Evolutionary conservation across 805 yeast genomes (phyloP), one percentile per base, ranked within the genome.

Genomic region (Myxozyma nipponensis): DNA sequence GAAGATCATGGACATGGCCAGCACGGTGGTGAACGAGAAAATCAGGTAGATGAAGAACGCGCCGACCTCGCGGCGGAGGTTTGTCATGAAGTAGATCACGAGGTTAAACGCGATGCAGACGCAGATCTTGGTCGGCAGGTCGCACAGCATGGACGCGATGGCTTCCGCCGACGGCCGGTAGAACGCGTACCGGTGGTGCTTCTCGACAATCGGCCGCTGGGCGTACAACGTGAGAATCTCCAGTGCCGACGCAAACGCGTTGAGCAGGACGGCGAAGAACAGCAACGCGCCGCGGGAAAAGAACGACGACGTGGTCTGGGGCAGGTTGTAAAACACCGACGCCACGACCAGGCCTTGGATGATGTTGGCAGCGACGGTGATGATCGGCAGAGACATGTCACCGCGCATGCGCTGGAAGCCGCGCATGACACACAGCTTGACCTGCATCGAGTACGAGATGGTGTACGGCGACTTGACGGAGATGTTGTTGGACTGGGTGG

Each of bases 151-250:
- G 3, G 79, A 71, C 0, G 87, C 82, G 3, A 85, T 58, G 1
- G 87, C 84, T 62, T 84, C 91, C 2, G 86, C 81, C 13, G 87
- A 75, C 2, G 90, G 89, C 51, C 81, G 80, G 64, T 83, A 86
- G 50, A 85, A 74, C 0, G 87, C 81, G 59, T 82, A 86, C 43
- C 76, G 75, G 61, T 82, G 81, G 63, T 86, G 95, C 62, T 86
- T 85, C 58, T 77, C 81, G 39, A 79, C 77, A 54, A 81, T 75
- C n/a, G 81, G 76, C 61, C 85, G 73, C 34, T 75, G 74, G 50
- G 72, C 77, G 56, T 66, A 76, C 28, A 73, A 62, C 10, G 70
- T 52, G 45, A 72, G 63, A 50, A 76, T 72, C 62, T 76, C 80
- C 54, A 73, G 62, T 38, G 74, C 62, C 21, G 77, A 72, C 13